phyloP scores from a whole-genome alignment of 1,284 basidiomycete genomes.

The Sanghuangporus sanghuang region DNA sequence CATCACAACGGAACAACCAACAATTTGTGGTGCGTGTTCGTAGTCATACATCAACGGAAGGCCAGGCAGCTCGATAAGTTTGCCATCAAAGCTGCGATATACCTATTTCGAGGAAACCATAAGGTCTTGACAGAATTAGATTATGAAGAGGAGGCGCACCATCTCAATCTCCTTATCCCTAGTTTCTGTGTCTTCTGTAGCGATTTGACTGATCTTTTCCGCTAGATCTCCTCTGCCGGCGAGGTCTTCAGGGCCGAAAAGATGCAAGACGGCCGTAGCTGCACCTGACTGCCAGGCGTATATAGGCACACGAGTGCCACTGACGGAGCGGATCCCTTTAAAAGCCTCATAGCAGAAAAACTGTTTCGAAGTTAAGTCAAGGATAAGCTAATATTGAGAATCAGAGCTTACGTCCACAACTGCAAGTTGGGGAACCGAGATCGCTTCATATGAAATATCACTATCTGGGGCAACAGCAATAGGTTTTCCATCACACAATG shows the following conservation, averaged over 20 bases:
- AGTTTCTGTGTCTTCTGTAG: neutral
- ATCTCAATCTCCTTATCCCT: neutral
- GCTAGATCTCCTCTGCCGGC: conserved; percentile 13
- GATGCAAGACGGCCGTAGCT: neutral
- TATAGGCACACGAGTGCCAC: conserved; percentile 7
- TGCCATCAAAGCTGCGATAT: neutral
- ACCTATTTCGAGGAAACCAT: neutral
- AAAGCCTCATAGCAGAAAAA: conserved; percentile 6
- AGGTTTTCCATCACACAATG: neutral
- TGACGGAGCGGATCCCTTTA: neutral
- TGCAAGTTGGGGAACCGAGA: conserved; percentile 4
- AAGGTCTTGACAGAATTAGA: too few species aligned
- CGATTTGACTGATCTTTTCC: conserved; percentile 6
- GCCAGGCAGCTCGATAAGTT: conserved; percentile 6
- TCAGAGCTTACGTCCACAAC: conserved; percentile 10
- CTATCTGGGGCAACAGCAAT: neutral
- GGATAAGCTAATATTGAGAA: neutral
- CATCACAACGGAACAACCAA: neutral
- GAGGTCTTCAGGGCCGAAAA: conserved; percentile 7
- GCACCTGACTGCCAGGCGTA: conserved; percentile 13
- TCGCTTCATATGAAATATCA: neutral
- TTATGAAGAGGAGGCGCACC: neutral
- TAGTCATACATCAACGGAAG: conserved; percentile 15
- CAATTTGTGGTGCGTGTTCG: conserved; percentile 8
- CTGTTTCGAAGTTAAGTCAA: neutral